Evolutionary conservation across 768 basidiomycete genomes (phyloP).

Genomic region (Pisolithus microcarpus): DNA sequence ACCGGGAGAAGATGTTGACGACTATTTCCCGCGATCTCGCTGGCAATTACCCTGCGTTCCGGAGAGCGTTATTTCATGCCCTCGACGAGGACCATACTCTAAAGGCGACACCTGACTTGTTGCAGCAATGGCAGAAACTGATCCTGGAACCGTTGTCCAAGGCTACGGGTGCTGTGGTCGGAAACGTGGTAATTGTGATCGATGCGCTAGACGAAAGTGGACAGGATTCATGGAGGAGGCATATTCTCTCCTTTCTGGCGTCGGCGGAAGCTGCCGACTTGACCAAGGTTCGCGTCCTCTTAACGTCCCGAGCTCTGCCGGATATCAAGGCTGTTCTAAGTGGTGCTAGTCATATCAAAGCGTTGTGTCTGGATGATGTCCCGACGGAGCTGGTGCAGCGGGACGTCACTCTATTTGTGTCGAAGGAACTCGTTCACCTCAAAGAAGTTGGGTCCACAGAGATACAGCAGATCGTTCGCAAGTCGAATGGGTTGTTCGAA

Average conservation of each 20-base stretch:
- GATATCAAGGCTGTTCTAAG: not conserved
- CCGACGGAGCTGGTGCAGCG: not conserved
- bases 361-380: not conserved
- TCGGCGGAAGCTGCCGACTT: not conserved
- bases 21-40: not conserved
- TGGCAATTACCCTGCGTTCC: not conserved
- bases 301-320: not conserved
- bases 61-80: not conserved
- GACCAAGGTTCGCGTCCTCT: not conserved
- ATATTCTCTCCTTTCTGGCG: not conserved
- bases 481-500: not conserved
- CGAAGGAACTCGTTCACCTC: not conserved
- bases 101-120: not conserved
- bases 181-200: not conserved
- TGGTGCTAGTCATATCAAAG: not conserved
- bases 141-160: not conserved
- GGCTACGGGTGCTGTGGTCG: not conserved
- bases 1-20: not conserved
- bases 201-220: not conserved
- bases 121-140: not conserved
- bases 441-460: not conserved
- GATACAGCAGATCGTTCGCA: not conserved
- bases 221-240: not conserved
- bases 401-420: not conserved
- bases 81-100: not conserved